phyloP scores from a whole-genome alignment of 495 filamentous ascomycete genomes.

The Neurospora sp. region DNA sequence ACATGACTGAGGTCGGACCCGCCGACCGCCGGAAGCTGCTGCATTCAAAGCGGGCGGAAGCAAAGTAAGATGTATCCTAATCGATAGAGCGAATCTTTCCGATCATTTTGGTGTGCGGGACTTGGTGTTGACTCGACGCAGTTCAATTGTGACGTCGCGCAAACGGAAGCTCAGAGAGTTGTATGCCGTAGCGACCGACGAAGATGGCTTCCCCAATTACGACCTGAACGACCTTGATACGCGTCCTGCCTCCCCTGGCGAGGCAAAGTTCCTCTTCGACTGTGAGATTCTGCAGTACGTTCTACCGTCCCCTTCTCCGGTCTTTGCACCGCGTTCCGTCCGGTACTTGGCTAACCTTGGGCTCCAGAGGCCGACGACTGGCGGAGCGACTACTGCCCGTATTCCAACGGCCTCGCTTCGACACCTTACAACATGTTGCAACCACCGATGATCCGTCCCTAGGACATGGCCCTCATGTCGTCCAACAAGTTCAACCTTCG shows the following conservation, averaged over 20 bases:
- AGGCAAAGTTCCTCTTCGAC: conserved; percentile 59
- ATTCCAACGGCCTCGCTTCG: conserved; percentile 36
- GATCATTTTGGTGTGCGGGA: conserved; percentile 34
- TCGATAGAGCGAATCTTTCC: conserved; percentile 34
- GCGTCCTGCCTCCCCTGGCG: conserved; percentile 38
- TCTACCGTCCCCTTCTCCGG: not conserved
- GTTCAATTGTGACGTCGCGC: conserved; percentile 64
- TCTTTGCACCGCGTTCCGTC: conserved; percentile 11
- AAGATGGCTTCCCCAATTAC: conserved; percentile 32
- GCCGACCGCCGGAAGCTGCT: conserved; percentile 45
- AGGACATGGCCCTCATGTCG: conserved; percentile 13
- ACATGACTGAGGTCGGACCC: conserved; percentile 48
- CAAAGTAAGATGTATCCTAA: conserved; percentile 32
- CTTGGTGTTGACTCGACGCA: conserved; percentile 34
- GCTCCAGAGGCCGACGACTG: conserved; percentile 56
- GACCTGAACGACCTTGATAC: conserved; percentile 36
- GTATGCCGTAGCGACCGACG: conserved; percentile 49
- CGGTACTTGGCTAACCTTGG: conserved; percentile 2
- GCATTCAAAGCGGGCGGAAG: conserved; percentile 41
- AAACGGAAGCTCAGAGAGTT: conserved; percentile 79
- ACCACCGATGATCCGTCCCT: conserved; percentile 16
- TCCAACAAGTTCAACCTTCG: conserved; percentile 1
- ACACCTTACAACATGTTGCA: conserved; percentile 23
- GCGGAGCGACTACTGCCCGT: conserved; percentile 60
- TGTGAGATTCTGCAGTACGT: conserved; percentile 73